Conservation (phyloP, 208 protist species). For the Phytomonas serpens region DNA sequence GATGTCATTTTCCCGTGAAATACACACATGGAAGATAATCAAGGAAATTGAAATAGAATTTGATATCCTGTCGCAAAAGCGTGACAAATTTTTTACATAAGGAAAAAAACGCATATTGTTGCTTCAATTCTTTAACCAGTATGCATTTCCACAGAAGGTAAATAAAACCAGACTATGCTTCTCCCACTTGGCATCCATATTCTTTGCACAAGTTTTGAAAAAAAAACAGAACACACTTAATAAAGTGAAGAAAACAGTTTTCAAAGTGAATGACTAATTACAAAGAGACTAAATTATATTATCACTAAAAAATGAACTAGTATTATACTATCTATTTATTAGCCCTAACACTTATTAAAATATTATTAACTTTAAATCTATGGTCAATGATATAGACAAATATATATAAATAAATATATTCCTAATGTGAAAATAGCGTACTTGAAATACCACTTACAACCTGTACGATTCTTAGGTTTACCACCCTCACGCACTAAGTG, state of each 20-base stretch:
- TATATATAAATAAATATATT: slow-evolving; percentile 15
- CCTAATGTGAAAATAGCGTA: slow-evolving; percentile 2
- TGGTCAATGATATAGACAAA: slow-evolving; percentile 12
- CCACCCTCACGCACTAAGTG: not conserved
- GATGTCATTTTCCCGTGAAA: no score
- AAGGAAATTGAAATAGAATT: no score
- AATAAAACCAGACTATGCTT: no score
- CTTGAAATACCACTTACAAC: not conserved
- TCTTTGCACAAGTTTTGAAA: no score
- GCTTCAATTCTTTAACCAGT: no score
- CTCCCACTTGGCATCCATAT: no score
- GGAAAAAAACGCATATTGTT: no score
- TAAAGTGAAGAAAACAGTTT: not conserved
- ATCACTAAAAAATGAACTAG: slow-evolving; percentile 12
- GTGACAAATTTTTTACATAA: no score
- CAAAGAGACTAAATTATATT: slow-evolving; percentile 9
- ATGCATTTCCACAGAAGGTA: no score
- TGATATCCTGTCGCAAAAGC: no score
- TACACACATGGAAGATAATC: no score
- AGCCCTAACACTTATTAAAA: not conserved
- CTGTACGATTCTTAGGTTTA: not conserved
- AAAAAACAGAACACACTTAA: not conserved
- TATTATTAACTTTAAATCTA: slow-evolving; percentile 10
- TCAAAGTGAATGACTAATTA: slow-evolving; percentile 7
- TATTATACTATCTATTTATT: slow-evolving; percentile 1